Base-by-base conservation (phyloP, 352 stramenopile species). In the Blastocystis sp. region DNA sequence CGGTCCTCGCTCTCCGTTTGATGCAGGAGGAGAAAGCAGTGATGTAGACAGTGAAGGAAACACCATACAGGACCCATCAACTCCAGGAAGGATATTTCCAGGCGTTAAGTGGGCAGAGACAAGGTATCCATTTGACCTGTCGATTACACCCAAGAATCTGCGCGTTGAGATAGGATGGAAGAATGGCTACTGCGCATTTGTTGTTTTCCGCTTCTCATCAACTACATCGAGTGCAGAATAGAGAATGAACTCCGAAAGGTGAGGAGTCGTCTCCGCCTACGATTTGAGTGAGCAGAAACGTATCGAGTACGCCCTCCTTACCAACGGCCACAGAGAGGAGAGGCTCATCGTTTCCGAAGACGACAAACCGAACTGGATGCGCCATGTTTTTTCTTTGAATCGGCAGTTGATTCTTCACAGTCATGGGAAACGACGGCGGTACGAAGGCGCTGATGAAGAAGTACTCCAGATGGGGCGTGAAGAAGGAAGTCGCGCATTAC, bases 341-440 rank as follows among this genome's bases (percentile, higher is more conserved):
- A 4, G 74, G 74, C 17, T 84, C 56, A 19, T 84, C 74, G 52
- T 84, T 84, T 23, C 53, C 52, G 56, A 67, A 84, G 19, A 84
- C 45, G 11, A 84, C 74, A 84, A 84, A 84, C 34, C 74, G 74
- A 84, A 84, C 60, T 60, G 74, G 74, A 28, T 45, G 56, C 59
- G 74, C 61, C 74, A 84, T 84, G n/a, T 34, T 28, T n/a, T 14
- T 59, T 70, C 45, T 52, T n/a, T 74, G 64, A 74, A 62, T 38
- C 0, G 65, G 56, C 21, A 62, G 43, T 4, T 14, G 2, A 19
- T 65, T 48, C 10, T 65, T 81, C 66, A 14, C 28, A 81, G 48
- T 84, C 74, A 88, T 88, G 78, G 78, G 78, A 66, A 79, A 79
- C 61, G 78, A 88, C 66, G 78, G 78, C 45, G 78, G 78, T 21